These are phyloP conservation scores for Macrophomina pseudophaseolina DNA, from an alignment of 2,329 filamentous ascomycete genomes.

Conservation along the genomic window DNA sequence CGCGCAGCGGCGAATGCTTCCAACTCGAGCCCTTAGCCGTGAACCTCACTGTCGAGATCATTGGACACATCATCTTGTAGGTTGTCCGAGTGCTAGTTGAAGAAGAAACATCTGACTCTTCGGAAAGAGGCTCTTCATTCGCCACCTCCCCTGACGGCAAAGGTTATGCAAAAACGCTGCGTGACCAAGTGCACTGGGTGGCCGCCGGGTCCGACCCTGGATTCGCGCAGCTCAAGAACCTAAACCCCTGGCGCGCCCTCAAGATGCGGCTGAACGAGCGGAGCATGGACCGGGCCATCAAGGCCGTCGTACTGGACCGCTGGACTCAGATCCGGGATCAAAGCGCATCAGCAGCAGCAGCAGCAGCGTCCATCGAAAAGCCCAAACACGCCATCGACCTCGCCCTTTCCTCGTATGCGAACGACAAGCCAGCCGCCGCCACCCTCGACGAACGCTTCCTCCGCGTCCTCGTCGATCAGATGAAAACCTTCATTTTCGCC, in stretches of 20 bases:
- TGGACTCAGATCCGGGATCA: neutral
- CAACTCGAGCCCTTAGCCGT: neutral
- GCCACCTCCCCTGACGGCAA: no score
- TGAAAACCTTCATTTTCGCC: constrained; percentile 38
- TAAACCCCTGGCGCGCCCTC: neutral
- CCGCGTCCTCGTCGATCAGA: neutral
- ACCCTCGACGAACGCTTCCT: neutral
- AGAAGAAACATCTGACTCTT: no score
- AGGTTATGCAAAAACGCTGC: neutral
- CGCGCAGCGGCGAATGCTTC: neutral
- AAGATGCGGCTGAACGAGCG: neutral
- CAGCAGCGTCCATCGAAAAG: neutral
- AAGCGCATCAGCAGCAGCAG: no score
- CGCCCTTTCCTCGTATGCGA: neutral
- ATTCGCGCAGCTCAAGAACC: neutral
- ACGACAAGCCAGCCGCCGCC: neutral
- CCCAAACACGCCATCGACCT: neutral
- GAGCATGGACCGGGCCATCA: neutral
- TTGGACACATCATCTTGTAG: neutral
- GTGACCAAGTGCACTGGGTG: neutral
- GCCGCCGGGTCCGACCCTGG: neutral
- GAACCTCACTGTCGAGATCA: neutral
- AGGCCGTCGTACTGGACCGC: neutral
- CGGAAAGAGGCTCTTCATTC: no score
- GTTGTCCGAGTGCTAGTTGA: neutral